Conservation (phyloP, 495 filamentous ascomycete species). For the Penicillium argentinense region DNA sequence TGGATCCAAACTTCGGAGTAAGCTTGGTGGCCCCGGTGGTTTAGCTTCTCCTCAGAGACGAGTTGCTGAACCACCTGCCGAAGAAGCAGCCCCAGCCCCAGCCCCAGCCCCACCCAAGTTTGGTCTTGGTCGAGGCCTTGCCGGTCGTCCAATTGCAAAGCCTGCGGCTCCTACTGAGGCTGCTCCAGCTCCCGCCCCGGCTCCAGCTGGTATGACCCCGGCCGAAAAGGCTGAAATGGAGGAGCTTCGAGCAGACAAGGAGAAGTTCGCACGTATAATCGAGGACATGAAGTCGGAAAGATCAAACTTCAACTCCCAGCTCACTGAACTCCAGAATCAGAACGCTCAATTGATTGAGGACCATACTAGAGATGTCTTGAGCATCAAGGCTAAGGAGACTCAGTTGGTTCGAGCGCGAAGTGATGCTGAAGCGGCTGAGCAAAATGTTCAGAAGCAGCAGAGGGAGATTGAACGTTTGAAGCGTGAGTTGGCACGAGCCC, state of each 20-base stretch:
- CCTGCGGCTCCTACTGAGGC: conserved; percentile 52
- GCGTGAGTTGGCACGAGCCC: conserved; percentile 60
- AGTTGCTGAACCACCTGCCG: conserved; percentile 48
- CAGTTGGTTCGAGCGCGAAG: conserved; percentile 88
- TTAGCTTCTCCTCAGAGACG: conserved; percentile 65
- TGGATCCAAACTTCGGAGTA: conserved; percentile 67
- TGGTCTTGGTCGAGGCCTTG: conserved; percentile 72
- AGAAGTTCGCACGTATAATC: conserved; percentile 65
- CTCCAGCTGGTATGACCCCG: conserved; percentile 61
- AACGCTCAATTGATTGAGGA: conserved; percentile 98
- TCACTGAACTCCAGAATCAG: conserved; percentile 88
- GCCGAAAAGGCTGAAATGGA: conserved; percentile 87
- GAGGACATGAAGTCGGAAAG: conserved; percentile 79
- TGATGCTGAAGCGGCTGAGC: conserved; percentile 86
- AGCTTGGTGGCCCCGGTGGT: conserved; percentile 58
- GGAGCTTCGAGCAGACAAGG: conserved; percentile 79
- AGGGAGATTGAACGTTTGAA: conserved; percentile 93
- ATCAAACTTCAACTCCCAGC: conserved; percentile 69
- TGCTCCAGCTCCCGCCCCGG: conserved; percentile 35
- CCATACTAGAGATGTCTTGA: conserved; percentile 90
- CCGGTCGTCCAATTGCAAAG: conserved; percentile 84
- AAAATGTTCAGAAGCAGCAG: conserved; percentile 74
- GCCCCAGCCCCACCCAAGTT: conserved; percentile 62
- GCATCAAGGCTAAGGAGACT: conserved; percentile 97
- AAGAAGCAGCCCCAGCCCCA: conserved; percentile 58